A percentile compares a stretch with the other conserved stretches of the same genome.
Evolutionary conservation across 345 rosid genomes (phyloP).

Genomic region (Pelargonium nanum): DNA sequence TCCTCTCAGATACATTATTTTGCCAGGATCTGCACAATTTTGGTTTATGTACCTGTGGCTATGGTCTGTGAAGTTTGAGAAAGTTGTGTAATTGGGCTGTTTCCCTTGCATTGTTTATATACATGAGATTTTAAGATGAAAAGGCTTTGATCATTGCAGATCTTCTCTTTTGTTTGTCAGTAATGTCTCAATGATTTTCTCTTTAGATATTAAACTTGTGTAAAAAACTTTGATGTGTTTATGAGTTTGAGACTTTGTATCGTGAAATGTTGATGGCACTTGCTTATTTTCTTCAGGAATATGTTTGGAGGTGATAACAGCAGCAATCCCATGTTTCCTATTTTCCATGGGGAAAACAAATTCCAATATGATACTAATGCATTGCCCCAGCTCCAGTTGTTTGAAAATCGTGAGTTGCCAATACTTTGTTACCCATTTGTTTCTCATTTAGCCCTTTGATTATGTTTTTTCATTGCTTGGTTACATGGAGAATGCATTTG

Average conservation of each 20-base stretch:
- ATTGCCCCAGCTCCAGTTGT: conserved; percentile 49
- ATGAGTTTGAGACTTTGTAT: not conserved
- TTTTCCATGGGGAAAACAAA: conserved; percentile 36
- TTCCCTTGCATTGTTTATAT: no score
- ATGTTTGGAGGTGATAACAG: conserved; percentile 61
- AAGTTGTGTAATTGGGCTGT: no score
- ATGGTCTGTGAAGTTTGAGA: not conserved
- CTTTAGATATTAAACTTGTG: no score
- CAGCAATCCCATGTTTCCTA: conserved; percentile 34
- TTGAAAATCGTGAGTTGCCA: conserved; percentile 39
- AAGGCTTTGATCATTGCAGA: no score
- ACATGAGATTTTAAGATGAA: no score
- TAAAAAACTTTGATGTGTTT: not conserved
- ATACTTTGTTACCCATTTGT: not conserved
- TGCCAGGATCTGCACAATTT: not conserved
- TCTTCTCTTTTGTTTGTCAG: no score
- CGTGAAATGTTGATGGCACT: not conserved
- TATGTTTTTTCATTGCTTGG: not conserved
- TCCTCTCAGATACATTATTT: not conserved
- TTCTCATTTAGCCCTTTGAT: not conserved
- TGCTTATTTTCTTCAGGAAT: conserved; percentile 19
- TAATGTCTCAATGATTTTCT: no score
- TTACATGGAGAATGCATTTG: not conserved
- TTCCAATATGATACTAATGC: conserved; percentile 42
- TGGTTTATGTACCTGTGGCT: not conserved